Conservation (phyloP, 2,329 filamentous ascomycete genomes). For the Westerdykella aurantiaca region DNA sequence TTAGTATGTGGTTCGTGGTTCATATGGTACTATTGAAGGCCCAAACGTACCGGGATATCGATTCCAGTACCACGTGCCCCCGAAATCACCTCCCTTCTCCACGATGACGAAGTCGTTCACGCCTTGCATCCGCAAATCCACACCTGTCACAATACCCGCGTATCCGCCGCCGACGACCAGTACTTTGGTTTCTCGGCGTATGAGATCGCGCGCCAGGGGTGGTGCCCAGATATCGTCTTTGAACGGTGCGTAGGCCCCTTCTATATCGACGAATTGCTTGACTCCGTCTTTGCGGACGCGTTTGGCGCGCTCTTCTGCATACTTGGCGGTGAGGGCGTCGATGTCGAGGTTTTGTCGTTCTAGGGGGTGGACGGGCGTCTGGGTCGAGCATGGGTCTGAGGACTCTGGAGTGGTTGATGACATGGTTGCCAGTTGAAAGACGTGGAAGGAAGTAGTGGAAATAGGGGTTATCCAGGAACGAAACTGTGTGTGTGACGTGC, state of each 20-base stretch:
- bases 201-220: neutral
- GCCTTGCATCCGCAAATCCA: constrained; percentile 14
- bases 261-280: constrained; percentile 11
- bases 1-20: too few relatives aligned
- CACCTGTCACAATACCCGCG: constrained; percentile 25
- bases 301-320: constrained; percentile 12
- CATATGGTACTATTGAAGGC: too few relatives aligned
- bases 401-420: too few relatives aligned
- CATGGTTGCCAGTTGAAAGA: too few relatives aligned
- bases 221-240: constrained; percentile 10
- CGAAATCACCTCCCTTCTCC: constrained; percentile 43
- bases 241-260: constrained; percentile 7
- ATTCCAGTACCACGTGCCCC: constrained; percentile 48
- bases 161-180: constrained; percentile 39
- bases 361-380: too few relatives aligned
- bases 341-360: too few relatives aligned
- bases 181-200: constrained; percentile 12
- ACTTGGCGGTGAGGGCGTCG: neutral
- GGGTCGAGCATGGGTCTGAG: too few relatives aligned
- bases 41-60: constrained; percentile 38
- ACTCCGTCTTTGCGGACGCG: constrained; percentile 10
- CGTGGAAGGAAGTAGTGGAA: too few relatives aligned
- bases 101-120: constrained; percentile 37
- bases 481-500: too few relatives aligned
- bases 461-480: too few relatives aligned